phyloP scores from a whole-genome alignment of 2,329 filamentous ascomycete genomes.

The Chaetomiaceae sp. region DNA sequence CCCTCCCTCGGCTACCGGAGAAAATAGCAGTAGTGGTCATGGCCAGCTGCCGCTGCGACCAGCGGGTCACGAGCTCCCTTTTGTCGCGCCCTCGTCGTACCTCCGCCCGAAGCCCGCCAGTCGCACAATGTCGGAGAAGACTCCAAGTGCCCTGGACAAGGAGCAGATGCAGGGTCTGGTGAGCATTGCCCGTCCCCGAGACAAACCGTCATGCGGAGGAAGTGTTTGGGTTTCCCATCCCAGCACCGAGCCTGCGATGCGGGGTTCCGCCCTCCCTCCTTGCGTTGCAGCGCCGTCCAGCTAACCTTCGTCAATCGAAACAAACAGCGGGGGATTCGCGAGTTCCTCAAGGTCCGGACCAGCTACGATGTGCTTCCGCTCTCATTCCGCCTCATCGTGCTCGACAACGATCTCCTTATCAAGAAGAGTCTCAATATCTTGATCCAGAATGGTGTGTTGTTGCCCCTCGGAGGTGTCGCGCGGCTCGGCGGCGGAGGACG shows the following conservation, averaged over 20 bases:
- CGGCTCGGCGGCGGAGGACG: not conserved
- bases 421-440: slow-evolving; percentile 96
- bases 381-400: slow-evolving; percentile 90
- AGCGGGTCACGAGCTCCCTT: slow-evolving; percentile 47
- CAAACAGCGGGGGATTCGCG: slow-evolving; percentile 76
- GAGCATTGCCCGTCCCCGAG: slow-evolving; percentile 36
- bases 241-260: slow-evolving; percentile 15
- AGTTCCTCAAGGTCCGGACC: slow-evolving; percentile 92
- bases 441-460: slow-evolving; percentile 76
- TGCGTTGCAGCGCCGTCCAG: slow-evolving; percentile 1
- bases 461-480: not conserved
- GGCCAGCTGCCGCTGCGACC: slow-evolving; percentile 28
- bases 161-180: slow-evolving; percentile 77
- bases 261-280: slow-evolving; percentile 21
- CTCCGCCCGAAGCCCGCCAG: slow-evolving; percentile 41
- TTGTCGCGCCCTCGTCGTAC: slow-evolving; percentile 58
- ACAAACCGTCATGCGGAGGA: slow-evolving; percentile 4
- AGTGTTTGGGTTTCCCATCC: not conserved
- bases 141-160: slow-evolving; percentile 61
- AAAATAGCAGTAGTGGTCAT: slow-evolving; percentile 24
- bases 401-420: slow-evolving; percentile 91
- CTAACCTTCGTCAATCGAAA: slow-evolving; percentile 15
- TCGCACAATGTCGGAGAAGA: slow-evolving; percentile 40
- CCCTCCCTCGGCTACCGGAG: slow-evolving; percentile 15
- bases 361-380: slow-evolving; percentile 97